phyloP scores from a whole-genome alignment of 2,329 filamentous ascomycete genomes.

The Scytalidium lignicola region DNA sequence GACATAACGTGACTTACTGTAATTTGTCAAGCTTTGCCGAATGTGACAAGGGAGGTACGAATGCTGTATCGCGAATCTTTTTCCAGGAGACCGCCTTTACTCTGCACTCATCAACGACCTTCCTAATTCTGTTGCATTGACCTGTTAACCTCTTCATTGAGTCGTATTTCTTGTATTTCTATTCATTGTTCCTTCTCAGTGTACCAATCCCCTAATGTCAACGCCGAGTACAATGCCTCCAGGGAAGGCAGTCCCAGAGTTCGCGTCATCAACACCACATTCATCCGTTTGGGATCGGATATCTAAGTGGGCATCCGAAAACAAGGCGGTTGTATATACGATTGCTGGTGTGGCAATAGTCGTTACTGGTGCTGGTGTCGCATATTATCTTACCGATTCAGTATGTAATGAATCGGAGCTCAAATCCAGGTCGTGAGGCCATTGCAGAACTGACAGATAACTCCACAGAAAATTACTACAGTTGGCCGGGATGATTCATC shows the following conservation, averaged over 20 bases:
- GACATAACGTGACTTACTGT: background rate
- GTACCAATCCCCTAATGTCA: constrained; percentile 17
- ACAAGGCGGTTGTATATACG: constrained; percentile 93
- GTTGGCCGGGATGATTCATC: constrained; percentile 36
- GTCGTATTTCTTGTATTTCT: background rate
- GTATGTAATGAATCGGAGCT: constrained; percentile 34
- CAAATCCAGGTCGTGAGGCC: constrained; percentile 31
- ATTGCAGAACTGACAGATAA: constrained; percentile 9
- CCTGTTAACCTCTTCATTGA: background rate
- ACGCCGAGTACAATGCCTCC: constrained; percentile 19
- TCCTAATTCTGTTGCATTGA: background rate
- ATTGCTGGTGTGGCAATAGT: constrained; percentile 92
- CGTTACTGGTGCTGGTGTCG: constrained; percentile 82
- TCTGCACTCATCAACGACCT: background rate
- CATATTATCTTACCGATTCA: constrained; percentile 76
- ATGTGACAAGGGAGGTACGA: background rate
- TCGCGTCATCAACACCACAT: constrained; percentile 26
- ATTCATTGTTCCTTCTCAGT: background rate
- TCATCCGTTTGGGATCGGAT: constrained; percentile 69
- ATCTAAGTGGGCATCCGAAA: constrained; percentile 87
- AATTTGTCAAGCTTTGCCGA: background rate
- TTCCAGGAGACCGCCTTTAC: background rate
- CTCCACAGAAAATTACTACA: constrained; percentile 19
- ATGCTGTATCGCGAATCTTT: background rate
- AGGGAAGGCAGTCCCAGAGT: constrained; percentile 22